Evolutionary conservation across 2,329 filamentous ascomycete species (phyloP).

Genomic region (Ophiostoma australiae): DNA sequence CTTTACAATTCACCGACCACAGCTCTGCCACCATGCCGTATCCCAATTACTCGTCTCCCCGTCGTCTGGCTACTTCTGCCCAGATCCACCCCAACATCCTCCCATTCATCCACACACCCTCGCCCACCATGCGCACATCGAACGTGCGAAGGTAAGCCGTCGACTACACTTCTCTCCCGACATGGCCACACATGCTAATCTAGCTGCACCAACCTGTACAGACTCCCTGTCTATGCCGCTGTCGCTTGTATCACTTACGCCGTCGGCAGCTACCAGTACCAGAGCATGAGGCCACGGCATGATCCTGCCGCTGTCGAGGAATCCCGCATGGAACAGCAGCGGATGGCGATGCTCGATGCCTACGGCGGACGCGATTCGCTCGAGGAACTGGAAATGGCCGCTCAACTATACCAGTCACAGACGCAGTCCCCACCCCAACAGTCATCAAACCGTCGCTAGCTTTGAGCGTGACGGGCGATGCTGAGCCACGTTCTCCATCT

Average conservation of each 20-base stretch:
- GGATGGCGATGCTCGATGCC: conserved; percentile 30
- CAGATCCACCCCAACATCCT: conserved; percentile 35
- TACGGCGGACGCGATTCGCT: conserved; percentile 34
- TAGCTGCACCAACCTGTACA: neutral
- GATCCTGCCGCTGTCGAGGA: conserved; percentile 18
- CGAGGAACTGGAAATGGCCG: conserved; percentile 34
- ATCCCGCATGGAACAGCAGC: conserved; percentile 12
- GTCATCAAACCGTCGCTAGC: conserved; percentile 26
- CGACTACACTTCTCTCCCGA: neutral
- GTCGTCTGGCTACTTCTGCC: conserved; percentile 28
- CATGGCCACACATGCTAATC: neutral
- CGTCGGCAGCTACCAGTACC: conserved; percentile 17
- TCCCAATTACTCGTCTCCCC: conserved; percentile 6
- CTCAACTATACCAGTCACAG: conserved; percentile 30
- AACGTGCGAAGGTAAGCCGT: conserved; percentile 19
- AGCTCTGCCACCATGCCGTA: conserved; percentile 11
- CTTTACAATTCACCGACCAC: neutral
- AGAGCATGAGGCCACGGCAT: neutral
- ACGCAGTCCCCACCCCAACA: neutral
- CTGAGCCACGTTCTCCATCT: neutral
- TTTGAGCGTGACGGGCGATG: neutral
- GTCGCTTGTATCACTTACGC: conserved; percentile 24
- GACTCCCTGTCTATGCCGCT: conserved; percentile 21
- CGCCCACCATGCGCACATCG: conserved; percentile 16
- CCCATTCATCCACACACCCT: conserved; percentile 31